Evolutionary conservation across 768 basidiomycete species (phyloP), one percentile per base, ranked within the genome.

Genomic region (Pulveroboletus sp.): DNA sequence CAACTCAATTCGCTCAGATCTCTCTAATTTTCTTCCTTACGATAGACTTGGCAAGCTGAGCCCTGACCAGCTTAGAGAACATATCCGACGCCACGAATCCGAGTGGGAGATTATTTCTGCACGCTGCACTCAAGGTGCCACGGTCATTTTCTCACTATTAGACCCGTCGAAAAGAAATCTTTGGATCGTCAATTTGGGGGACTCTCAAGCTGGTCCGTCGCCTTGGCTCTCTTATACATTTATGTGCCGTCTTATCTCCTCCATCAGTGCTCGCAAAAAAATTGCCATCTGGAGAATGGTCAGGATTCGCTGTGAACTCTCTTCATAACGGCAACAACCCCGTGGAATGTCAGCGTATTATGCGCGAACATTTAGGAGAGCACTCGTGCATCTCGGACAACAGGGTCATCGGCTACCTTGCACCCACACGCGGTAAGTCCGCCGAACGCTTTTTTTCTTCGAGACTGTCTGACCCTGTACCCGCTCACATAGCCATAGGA

Each of bases 1-100:
- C 42, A 60, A 70, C 38, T 56, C 62, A 12, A 71, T 82, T 31
- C 71, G 69, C 6, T 65, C 71, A 12, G 74, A 72, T 29, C 71
- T 82, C 53, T 58, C 71, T 23, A 59, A 67, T 36, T 58, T 82
- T 43, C 71, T 79, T 45, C 76, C 80, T 0, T 52, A 43, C 31
- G 63, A 71, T 43, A 53, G 55, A 14, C 68, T 67, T 11, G 23
- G 48, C 68, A 62, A 65, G 31, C 56, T 78, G 51, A 71, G 67
- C 24, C 67, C 75, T 42, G 62, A 56, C 12, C 66, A 67, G 55
- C 64, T 79, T 47, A 69, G 72, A 55, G 58, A 72, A 9, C 64
- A 73, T 19, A 67, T 78, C 53, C 60, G 61, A 20, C 65, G 64
- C 43, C 60, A 66, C 49, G 64, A 68, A 42, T 63, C 63, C 25